Conservation (phyloP, 441 rosid species). For the Cnidoscolus chayamansa region DNA sequence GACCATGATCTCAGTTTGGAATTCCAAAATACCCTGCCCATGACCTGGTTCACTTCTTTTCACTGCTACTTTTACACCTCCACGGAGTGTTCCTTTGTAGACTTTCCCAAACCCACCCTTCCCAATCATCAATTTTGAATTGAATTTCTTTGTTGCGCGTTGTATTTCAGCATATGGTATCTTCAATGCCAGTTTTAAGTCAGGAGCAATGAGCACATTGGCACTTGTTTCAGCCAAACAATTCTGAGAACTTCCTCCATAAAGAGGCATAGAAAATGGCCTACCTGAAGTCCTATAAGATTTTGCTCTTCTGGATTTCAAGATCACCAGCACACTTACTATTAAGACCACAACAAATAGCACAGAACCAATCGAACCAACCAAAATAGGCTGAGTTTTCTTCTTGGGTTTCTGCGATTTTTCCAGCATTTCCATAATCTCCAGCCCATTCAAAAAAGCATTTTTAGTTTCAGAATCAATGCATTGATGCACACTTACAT, state of each 20-base stretch:
- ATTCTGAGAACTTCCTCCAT: not conserved
- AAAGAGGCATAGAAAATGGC: constrained; percentile 15
- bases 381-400: not conserved
- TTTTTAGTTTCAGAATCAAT: constrained; percentile 2
- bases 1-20: constrained; percentile 19
- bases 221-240: not conserved
- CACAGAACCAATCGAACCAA: constrained; percentile 7
- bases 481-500: constrained; percentile 3
- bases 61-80: constrained; percentile 12
- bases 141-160: constrained; percentile 10
- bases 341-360: not conserved
- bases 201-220: not conserved
- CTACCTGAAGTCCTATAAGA: not conserved
- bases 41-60: constrained; percentile 21
- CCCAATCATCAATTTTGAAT: constrained; percentile 17
- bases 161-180: constrained; percentile 10
- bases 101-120: constrained; percentile 21
- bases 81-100: constrained; percentile 17
- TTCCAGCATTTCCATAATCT: constrained; percentile 18
- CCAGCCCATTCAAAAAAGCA: constrained; percentile 22
- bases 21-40: constrained; percentile 17
- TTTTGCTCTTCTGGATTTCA: constrained; percentile 1
- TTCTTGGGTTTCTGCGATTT: not conserved
- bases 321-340: not conserved
- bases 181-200: constrained; percentile 12